Conservation (phyloP, 768 basidiomycete species). For the Rhizopogon rudus region DNA sequence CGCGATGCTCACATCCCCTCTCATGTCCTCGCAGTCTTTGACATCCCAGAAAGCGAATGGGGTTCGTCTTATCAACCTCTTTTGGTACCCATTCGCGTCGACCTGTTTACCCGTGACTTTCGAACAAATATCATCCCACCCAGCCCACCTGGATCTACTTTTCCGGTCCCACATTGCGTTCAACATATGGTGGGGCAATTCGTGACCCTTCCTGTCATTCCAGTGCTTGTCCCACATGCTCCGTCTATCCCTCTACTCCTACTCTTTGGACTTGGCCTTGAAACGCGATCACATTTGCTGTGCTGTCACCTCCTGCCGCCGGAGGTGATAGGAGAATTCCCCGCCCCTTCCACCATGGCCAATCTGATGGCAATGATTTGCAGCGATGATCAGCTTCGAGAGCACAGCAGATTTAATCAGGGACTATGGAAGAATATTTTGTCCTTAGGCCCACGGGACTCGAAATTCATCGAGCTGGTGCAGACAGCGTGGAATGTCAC, state of each 20-base stretch:
- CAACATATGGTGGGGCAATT: constrained; percentile 19
- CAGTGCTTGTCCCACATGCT: constrained; percentile 44
- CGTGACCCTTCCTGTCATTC: constrained; percentile 50
- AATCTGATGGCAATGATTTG: constrained; percentile 38
- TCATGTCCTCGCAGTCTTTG: constrained; percentile 48
- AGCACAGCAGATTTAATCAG: constrained; percentile 37
- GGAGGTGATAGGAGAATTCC: constrained; percentile 50
- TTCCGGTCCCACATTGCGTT: constrained; percentile 25
- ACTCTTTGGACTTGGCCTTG: constrained; percentile 53
- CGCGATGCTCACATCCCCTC: constrained; percentile 47
- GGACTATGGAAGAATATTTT: constrained; percentile 68
- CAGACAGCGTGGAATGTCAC: constrained; percentile 72
- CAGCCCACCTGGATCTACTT: constrained; percentile 27
- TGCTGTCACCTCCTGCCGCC: constrained; percentile 51
- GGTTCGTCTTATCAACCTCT: constrained; percentile 31
- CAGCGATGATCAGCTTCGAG: constrained; percentile 30
- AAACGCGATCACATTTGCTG: constrained; percentile 41
- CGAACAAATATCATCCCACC: constrained; percentile 30
- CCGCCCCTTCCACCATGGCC: constrained; percentile 55
- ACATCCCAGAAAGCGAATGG: constrained; percentile 24
- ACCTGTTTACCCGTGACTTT: constrained; percentile 38
- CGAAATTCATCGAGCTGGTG: constrained; percentile 40
- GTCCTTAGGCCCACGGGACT: constrained; percentile 44
- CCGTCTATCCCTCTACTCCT: constrained; percentile 52
- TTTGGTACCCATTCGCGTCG: constrained; percentile 49